Evolutionary conservation across 1,139 yeast species (phyloP).

Genomic region (Trichomonascaceae sp.): DNA sequence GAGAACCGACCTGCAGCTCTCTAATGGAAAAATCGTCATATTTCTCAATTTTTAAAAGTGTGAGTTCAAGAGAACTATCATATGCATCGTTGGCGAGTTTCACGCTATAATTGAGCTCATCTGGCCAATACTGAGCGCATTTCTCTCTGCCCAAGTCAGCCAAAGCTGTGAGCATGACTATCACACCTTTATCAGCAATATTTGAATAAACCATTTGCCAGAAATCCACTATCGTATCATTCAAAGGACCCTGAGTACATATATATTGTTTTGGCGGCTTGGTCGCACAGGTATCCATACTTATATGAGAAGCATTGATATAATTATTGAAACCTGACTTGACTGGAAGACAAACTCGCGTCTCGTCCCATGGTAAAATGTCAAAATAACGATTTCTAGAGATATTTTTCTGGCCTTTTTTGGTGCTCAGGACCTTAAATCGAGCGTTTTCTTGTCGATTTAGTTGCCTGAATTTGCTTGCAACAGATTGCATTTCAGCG

Average conservation of each 20-base stretch:
- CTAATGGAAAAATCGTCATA: slow-evolving; percentile 12
- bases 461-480: neutral
- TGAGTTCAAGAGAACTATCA: slow-evolving; percentile 13
- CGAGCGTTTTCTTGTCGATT: neutral
- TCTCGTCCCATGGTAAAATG: slow-evolving; percentile 55
- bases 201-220: slow-evolving; percentile 73
- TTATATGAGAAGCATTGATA: slow-evolving; percentile 44
- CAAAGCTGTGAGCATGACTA: slow-evolving; percentile 86
- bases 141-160: slow-evolving; percentile 50
- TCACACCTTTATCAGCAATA: slow-evolving; percentile 42
- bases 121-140: slow-evolving; percentile 76
- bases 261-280: slow-evolving; percentile 36
- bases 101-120: slow-evolving; percentile 14
- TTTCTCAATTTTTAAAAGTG: slow-evolving; percentile 10
- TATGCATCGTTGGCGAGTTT: slow-evolving; percentile 14
- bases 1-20: neutral
- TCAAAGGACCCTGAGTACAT: slow-evolving; percentile 70
- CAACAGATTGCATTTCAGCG: neutral
- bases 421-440: neutral
- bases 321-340: slow-evolving; percentile 32
- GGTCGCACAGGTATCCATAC: slow-evolving; percentile 22
- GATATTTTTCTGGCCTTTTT: slow-evolving; percentile 19
- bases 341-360: slow-evolving; percentile 43
- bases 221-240: slow-evolving; percentile 57
- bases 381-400: slow-evolving; percentile 50